Evolutionary conservation across 1,139 yeast species (phyloP).

Genomic region (Hyphopichia khmerensis): DNA sequence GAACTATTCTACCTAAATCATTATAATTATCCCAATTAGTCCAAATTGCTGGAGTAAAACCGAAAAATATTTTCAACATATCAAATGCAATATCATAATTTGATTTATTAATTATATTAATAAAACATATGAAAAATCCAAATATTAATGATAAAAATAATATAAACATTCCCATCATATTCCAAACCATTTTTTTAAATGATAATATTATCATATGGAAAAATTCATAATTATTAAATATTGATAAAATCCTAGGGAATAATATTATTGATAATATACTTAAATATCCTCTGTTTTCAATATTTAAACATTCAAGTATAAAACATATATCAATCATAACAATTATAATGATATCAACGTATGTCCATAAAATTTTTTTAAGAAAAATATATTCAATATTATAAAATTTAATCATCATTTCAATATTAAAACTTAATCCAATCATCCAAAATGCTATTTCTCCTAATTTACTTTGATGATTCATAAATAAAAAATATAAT

Average conservation of each 20-base stretch:
- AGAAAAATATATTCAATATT: slow-evolving; percentile 42
- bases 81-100: slow-evolving; percentile 55
- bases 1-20: slow-evolving; percentile 46
- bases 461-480: slow-evolving; percentile 19
- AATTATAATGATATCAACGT: slow-evolving; percentile 35
- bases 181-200: slow-evolving; percentile 54
- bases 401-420: slow-evolving; percentile 36
- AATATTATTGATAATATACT: slow-evolving; percentile 52
- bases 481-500: slow-evolving; percentile 32
- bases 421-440: slow-evolving; percentile 38
- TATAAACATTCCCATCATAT: slow-evolving; percentile 51
- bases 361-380: slow-evolving; percentile 42
- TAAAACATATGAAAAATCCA: slow-evolving; percentile 59
- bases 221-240: slow-evolving; percentile 54
- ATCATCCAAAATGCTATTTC: slow-evolving; percentile 34
- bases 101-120: slow-evolving; percentile 48
- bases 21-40: slow-evolving; percentile 55
- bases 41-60: slow-evolving; percentile 68
- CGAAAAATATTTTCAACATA: slow-evolving; percentile 56
- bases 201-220: slow-evolving; percentile 55
- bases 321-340: slow-evolving; percentile 31
- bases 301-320: slow-evolving; percentile 15
- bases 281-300: slow-evolving; percentile 30
- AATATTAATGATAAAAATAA: slow-evolving; percentile 52
- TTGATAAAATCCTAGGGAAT: slow-evolving; percentile 54